Evolutionary conservation across 768 basidiomycete genomes (phyloP).

Genomic region (Megacollybia marginata): DNA sequence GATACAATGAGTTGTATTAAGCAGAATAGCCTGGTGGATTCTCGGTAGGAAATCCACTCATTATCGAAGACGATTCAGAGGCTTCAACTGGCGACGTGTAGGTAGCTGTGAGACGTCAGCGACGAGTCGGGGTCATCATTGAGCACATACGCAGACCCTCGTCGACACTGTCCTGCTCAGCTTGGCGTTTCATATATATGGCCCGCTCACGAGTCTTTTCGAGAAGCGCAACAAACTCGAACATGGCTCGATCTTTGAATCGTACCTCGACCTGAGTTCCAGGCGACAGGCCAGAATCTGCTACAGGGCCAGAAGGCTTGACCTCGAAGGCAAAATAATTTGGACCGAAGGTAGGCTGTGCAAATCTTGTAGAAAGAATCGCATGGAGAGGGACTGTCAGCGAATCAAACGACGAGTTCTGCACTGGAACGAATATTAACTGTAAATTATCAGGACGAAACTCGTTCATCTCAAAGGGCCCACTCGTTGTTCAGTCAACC

Average conservation of each 20-base stretch:
- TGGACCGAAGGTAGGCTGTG: slow-evolving; percentile 65
- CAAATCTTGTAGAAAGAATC: slow-evolving; percentile 62
- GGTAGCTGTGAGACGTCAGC: slow-evolving; percentile 23
- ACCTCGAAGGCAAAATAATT: slow-evolving; percentile 66
- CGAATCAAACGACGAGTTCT: slow-evolving; percentile 8
- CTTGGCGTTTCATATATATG: slow-evolving; percentile 66
- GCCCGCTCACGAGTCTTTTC: slow-evolving; percentile 74
- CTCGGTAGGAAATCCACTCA: slow-evolving; percentile 36
- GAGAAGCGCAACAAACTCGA: slow-evolving; percentile 62
- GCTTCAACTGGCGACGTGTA: slow-evolving; percentile 37
- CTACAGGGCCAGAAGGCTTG: slow-evolving; percentile 39
- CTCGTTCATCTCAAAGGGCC: slow-evolving; percentile 13
- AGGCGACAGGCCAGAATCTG: slow-evolving; percentile 56
- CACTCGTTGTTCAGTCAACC: slow-evolving; percentile 72
- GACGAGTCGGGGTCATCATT: slow-evolving; percentile 1
- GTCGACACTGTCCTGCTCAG: slow-evolving; percentile 37
- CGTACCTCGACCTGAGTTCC: slow-evolving; percentile 64
- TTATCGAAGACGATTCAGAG: slow-evolving; percentile 32
- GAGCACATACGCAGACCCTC: slow-evolving; percentile 53
- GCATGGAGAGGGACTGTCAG: slow-evolving; percentile 47
- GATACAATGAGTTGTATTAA: not conserved
- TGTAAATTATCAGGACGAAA: slow-evolving; percentile 13
- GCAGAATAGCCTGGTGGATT: slow-evolving; percentile 40
- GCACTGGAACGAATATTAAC: slow-evolving; percentile 34
- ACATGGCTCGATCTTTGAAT: slow-evolving; percentile 61